Evolutionary conservation across 345 rosid species (phyloP).

Genomic region (Salix caprea): DNA sequence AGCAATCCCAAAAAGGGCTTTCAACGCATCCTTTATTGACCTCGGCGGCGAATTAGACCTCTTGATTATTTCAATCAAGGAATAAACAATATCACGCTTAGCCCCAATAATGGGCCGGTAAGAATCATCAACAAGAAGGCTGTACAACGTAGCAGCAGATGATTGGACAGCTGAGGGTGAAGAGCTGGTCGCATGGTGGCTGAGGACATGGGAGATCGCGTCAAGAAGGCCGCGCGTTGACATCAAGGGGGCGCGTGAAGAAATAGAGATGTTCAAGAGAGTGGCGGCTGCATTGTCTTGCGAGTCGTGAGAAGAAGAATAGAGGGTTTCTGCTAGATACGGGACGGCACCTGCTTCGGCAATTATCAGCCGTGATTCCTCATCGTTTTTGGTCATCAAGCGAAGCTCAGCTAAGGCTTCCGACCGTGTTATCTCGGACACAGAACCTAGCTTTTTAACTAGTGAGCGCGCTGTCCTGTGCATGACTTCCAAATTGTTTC

Average conservation of each 20-base stretch:
- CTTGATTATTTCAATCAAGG: conserved; percentile 56
- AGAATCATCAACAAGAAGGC: conserved; percentile 65
- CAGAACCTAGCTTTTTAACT: conserved; percentile 72
- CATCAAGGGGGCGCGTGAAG: conserved; percentile 62
- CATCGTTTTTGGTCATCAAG: conserved; percentile 68
- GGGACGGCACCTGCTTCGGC: conserved; percentile 85
- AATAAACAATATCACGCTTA: conserved; percentile 77
- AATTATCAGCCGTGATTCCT: conserved; percentile 55
- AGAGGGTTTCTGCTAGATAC: conserved; percentile 71
- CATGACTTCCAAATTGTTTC: conserved; percentile 56
- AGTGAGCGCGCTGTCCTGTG: conserved; percentile 55
- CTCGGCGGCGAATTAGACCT: conserved; percentile 52
- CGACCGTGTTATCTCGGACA: conserved; percentile 65
- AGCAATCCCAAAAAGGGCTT: conserved; percentile 74
- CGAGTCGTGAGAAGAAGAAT: conserved; percentile 48
- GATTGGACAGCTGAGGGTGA: conserved; percentile 72
- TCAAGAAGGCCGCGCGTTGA: conserved; percentile 82
- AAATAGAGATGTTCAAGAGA: conserved; percentile 75
- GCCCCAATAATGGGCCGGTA: conserved; percentile 81
- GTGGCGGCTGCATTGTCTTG: conserved; percentile 92
- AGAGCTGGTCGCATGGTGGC: conserved; percentile 50
- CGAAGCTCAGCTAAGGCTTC: conserved; percentile 75
- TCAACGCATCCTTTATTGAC: conserved; percentile 78
- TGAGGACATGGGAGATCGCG: conserved; percentile 76
- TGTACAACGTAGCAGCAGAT: conserved; percentile 75